Base-by-base conservation (phyloP, 1,284 basidiomycete species). In the Dichomitus squalens region DNA sequence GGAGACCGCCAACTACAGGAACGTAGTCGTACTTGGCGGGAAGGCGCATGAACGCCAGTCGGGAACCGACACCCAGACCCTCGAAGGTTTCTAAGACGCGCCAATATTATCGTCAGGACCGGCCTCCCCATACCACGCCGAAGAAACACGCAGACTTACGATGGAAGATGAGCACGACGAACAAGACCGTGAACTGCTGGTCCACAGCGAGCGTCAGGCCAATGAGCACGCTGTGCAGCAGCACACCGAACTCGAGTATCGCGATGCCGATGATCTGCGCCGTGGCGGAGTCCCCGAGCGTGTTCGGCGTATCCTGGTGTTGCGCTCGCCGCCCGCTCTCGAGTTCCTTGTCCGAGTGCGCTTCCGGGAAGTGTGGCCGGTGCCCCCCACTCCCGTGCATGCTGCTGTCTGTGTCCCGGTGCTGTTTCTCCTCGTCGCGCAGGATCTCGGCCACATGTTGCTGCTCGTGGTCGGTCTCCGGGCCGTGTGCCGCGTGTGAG, bases 171-270 rank as follows among this genome's bases (percentile, higher is more conserved):
- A 98, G 76, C 57, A 98, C 96, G 59, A 95, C 78, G 71, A 98
- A 96, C 20, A 99, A 84, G 11, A 91, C 75, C 62, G 84, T 90
- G 75, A 99, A 98, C 48, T 84, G 71, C 25, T 83, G 75, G 67
- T 91, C 86, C 33, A 96, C 93, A 20, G 95, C 95, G 46, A 99
- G 85, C 0, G 96, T 98, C 23, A 99, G 77, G 1, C 96, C 96
- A 65, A 99, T 95, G 64, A 99, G 83, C 40, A 98, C 70, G 68
- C 87, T 87, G 71, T 97, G 95, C 59, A 99, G 79, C 12, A 96
- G 76, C 48, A 98, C 93, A 67, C 96, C 97, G 67, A 98, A 96
- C 71, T 92, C 94, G 57, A 96, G 79, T 61, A 96, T 94, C 40
- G 83, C 87, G 41, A 95, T 80, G 20, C 95, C 95, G 44, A 98